Base-by-base conservation (phyloP, 1,284 basidiomycete species). In the Vanrija sp. region DNA sequence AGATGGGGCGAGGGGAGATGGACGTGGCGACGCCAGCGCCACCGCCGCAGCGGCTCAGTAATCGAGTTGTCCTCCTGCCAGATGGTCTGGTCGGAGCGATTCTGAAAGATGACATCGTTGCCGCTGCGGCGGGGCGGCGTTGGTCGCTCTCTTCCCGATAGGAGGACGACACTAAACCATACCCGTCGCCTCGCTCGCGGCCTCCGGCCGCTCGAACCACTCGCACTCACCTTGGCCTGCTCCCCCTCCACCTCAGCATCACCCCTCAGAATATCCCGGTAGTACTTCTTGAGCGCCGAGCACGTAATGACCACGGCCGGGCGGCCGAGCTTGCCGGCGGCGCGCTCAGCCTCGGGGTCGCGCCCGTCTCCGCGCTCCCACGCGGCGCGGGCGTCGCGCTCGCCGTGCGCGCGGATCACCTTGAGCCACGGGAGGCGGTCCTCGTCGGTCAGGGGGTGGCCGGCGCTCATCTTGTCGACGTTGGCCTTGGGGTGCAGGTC, bases 391-490 rank as follows among this genome's bases (percentile, higher is more conserved):
- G 77, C 78, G 61, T 78, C 72, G 16, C 76, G 65, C 67, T 84
- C 80, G 42, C 56, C 63, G 0, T 81, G 85, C 8, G 73, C 74
- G 27, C 91, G 84, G 51, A 96, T 86, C 37, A 80, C 71, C 48
- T 81, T 80, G 7, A 98, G 80, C 93, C 94, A 97, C 0, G 93
- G 92, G 56, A 84, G 80, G 19, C 93, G 84, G 71, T 97, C 91
- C 5, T 76, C 81, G 68, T 97, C 93, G 2, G 79, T 85, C 54
- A 98, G 77, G 0, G 92, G 86, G n/a, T 79, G 77, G 0, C 91
- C 90, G 0, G 75, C 66, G 2, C 85, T 80, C 93, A 97, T 97
- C 80, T 97, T 97, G 27, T 82, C 85, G 43, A 96, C 83, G 72
- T 96, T 96, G 6, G 81, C 72, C 14, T 79, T 67, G 0, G 93